Base-by-base conservation (phyloP, 2,329 filamentous ascomycete species). In the Macrophomina tecta region DNA sequence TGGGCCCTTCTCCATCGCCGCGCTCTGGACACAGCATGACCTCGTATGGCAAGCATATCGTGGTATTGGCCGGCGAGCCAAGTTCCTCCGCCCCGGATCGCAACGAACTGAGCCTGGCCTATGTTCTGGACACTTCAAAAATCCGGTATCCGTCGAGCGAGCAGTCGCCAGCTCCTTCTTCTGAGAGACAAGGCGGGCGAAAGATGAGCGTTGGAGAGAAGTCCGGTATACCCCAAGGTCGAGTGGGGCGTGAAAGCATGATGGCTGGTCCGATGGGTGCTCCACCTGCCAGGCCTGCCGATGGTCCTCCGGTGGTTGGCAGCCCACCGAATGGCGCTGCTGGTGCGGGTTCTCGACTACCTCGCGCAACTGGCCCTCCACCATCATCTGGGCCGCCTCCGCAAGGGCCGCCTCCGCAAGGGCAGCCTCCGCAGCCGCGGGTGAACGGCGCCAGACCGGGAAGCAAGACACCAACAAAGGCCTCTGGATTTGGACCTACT, bases 1-100 rank as follows among this genome's bases (percentile, higher is more conserved):
- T 99, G 95, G 95, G 95, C 0, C 94, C 94, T 3, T 96, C 94
- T 1, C 95, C 95, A 0, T 97, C 94, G 3, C 90, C 95, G 38
- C 87, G 95, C 68, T 98, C 94, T 16, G 95, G 95, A 1, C 95
- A 99, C 78, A 97, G 93, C 78, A 98, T 99, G 95, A 98, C 95
- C 2, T 90, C 93, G 2, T 92, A 94, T 69, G 93, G 92, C 36
- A 97, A 97, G 78, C 91, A 94, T 68, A 90, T 99, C 69, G 90
- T 98, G 56, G 92, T 98, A 48, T 84, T 98, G 38, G 96, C 92
- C 45, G 95, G 95, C 70, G 96, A 99, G 78, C 95, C 95, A 14
- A 98, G 94, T 77, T 94, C 93, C 16, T 91, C 92, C 34, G 88
- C 91, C 0, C 87, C 90, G 56, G 89, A 95, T 73, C 88, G 92